Evolutionary conservation across 2,329 filamentous ascomycete genomes (phyloP).

Genomic region (Dothistroma septosporum): DNA sequence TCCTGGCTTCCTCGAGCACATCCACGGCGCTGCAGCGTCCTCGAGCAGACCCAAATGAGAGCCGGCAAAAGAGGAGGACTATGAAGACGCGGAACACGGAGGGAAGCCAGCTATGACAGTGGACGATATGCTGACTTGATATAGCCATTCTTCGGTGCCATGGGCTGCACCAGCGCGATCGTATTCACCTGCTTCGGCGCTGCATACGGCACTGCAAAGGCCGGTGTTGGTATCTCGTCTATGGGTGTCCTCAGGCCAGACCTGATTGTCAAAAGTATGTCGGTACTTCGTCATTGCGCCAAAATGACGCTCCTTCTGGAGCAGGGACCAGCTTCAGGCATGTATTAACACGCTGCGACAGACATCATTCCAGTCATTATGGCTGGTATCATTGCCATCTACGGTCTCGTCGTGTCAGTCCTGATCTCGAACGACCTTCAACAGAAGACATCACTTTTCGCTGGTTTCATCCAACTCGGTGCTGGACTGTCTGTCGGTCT

Average conservation of each 20-base stretch:
- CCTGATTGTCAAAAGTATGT: constrained; percentile 97
- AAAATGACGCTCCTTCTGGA: neutral
- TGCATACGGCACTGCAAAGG: constrained; percentile 98
- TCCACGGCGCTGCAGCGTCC: neutral
- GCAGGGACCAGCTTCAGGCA: constrained; percentile 4
- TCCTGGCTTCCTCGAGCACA: constrained; percentile 14
- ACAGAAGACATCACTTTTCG: constrained; percentile 46
- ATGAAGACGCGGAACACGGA: neutral
- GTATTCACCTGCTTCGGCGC: constrained; percentile 96
- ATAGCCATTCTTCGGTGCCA: constrained; percentile 90
- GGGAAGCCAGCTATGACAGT: neutral
- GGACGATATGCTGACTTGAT: constrained; percentile 14
- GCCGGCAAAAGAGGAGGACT: neutral
- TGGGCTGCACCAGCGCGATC: constrained; percentile 93
- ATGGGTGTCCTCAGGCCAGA: constrained; percentile 98
- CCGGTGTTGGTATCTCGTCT: constrained; percentile 94
- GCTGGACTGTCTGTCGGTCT: constrained; percentile 49
- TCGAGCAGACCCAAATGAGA: neutral
- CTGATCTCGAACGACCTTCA: constrained; percentile 52
- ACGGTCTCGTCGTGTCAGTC: constrained; percentile 53
- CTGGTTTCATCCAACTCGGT: constrained; percentile 52
- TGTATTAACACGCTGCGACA: constrained; percentile 38
- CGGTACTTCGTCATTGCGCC: constrained; percentile 7
- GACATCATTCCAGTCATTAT: constrained; percentile 99
- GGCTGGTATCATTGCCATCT: constrained; percentile 99